Percentiles rank a stretch among this genome's conserved stretches.
phyloP scores from a whole-genome alignment of 2,329 filamentous ascomycete species.

The Teratosphaeria viscida region DNA sequence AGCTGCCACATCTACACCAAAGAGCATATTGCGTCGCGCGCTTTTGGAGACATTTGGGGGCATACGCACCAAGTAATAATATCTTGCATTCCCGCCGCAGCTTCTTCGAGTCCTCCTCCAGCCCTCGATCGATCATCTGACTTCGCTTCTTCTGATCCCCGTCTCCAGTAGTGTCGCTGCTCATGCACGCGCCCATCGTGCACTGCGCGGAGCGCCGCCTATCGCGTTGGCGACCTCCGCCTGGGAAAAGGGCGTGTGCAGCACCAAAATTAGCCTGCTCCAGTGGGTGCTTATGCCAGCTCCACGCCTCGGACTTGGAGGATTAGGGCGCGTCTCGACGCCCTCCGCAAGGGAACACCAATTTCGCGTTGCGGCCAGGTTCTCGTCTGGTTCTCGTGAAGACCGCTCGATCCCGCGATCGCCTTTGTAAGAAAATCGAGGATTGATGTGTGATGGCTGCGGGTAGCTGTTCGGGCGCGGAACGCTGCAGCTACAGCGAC shows the following conservation, averaged over 20 bases:
- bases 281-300: neutral
- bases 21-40: neutral
- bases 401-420: neutral
- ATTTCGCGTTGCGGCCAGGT: neutral
- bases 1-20: neutral
- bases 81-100: slow-evolving; percentile 99
- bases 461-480: neutral
- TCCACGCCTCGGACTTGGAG: neutral
- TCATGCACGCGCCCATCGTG: slow-evolving; percentile 87
- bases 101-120: slow-evolving; percentile 89
- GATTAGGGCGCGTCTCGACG: neutral
- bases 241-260: slow-evolving; percentile 1
- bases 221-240: slow-evolving; percentile 19
- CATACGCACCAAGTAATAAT: slow-evolving; percentile 65
- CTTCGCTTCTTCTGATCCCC: slow-evolving; percentile 91
- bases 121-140: slow-evolving; percentile 83
- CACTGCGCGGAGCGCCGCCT: slow-evolving; percentile 9
- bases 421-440: neutral
- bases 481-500: neutral
- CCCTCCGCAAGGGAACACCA: neutral
- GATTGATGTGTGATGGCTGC: neutral
- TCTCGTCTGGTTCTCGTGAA: neutral
- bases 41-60: neutral
- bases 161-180: slow-evolving; percentile 75
- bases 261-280: neutral